These are phyloP conservation scores for Mycena albidolilacea DNA, from an alignment of 768 basidiomycete species.

Conservation along the genomic window DNA sequence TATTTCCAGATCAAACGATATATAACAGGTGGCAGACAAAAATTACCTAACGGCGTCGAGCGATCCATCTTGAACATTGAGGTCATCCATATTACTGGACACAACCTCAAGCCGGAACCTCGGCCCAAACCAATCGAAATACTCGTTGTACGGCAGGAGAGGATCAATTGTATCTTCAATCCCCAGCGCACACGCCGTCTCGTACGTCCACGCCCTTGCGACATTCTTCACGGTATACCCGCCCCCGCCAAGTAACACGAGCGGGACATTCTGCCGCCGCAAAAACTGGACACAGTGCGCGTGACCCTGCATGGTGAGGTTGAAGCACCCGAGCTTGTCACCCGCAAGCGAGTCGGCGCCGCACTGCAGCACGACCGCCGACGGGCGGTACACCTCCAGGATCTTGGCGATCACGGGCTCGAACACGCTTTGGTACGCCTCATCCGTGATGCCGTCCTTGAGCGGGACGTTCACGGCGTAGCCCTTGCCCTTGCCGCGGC, in stretches of 20 bases:
- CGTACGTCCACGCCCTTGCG: constrained; percentile 94
- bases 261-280: constrained; percentile 84
- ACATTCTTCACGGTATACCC: constrained; percentile 99
- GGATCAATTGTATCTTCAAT: constrained; percentile 83
- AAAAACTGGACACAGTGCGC: constrained; percentile 92
- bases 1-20: background rate
- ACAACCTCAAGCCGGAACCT: constrained; percentile 93
- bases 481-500: constrained; percentile 85
- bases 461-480: constrained; percentile 96
- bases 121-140: constrained; percentile 98
- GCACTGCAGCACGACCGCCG: constrained; percentile 93
- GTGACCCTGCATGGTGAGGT: constrained; percentile 96
- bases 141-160: constrained; percentile 88
- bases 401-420: constrained; percentile 91
- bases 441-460: constrained; percentile 95
- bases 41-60: constrained; percentile 84
- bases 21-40: background rate
- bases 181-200: constrained; percentile 96
- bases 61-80: constrained; percentile 86
- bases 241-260: constrained; percentile 94
- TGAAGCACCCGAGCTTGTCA: constrained; percentile 97
- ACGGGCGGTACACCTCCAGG: constrained; percentile 90
- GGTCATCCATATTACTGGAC: constrained; percentile 94
- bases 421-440: constrained; percentile 89
- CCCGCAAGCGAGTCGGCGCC: constrained; percentile 96